Conservation (phyloP, 208 protist species). For the Acanthamoeba sp. region DNA sequence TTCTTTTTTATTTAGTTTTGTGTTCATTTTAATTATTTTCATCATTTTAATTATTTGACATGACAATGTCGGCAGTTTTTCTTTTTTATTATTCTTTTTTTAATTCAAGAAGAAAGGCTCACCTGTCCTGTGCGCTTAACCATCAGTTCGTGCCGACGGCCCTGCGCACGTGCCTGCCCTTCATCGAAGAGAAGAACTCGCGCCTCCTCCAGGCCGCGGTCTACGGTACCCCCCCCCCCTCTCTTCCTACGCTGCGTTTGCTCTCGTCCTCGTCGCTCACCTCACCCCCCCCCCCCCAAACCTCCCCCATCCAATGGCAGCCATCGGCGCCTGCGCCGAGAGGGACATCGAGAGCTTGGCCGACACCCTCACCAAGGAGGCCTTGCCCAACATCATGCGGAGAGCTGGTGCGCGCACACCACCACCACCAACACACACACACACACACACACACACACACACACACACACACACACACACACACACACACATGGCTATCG, state of each 20-base stretch:
- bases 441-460: no score
- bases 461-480: no score
- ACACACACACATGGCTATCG: background rate
- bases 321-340: background rate
- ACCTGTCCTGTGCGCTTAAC: no score
- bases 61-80: no score
- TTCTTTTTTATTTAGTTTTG: no score
- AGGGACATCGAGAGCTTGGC: background rate
- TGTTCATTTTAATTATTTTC: no score
- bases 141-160: background rate
- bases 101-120: no score
- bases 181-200: background rate
- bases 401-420: background rate
- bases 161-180: background rate
- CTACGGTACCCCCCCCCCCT: background rate
- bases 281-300: no score
- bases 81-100: no score
- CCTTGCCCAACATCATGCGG: background rate
- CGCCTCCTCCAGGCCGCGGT: slow-evolving; percentile 30
- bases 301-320: no score
- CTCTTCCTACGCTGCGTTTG: background rate
- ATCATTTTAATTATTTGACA: no score
- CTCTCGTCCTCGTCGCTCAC: background rate
- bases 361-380: background rate
- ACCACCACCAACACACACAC: background rate